A percentile compares a stretch with the other conserved stretches of the same genome.
phyloP scores from a whole-genome alignment of 108 stramenopile species.

The Seminavis robusta region DNA sequence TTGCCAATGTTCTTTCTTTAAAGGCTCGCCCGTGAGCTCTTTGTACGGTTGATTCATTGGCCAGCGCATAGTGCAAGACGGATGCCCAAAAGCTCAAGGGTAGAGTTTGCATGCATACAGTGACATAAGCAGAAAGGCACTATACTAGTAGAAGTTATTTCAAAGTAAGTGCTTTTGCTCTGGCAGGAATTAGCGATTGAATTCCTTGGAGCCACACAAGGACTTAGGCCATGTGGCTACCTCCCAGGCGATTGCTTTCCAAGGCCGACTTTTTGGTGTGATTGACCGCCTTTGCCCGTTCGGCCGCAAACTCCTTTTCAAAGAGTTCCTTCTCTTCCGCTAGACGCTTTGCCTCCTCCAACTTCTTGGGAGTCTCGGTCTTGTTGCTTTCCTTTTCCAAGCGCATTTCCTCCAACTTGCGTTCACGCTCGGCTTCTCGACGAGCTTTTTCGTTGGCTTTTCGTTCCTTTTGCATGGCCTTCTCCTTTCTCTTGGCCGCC shows the following conservation, averaged over 20 bases:
- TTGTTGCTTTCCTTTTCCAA: neutral
- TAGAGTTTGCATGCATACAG: too few relatives aligned
- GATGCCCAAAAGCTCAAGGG: too few relatives aligned
- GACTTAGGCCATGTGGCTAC: constrained; percentile 4
- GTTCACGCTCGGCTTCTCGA: constrained; percentile 5
- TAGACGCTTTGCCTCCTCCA: constrained; percentile 6
- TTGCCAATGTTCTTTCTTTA: too few relatives aligned
- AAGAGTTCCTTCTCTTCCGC: constrained; percentile 1
- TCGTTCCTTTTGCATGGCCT: constrained; percentile 10
- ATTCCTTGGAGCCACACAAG: too few relatives aligned
- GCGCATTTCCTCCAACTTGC: neutral
- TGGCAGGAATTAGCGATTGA: too few relatives aligned
- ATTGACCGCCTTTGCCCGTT: neutral
- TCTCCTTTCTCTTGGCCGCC: constrained; percentile 6
- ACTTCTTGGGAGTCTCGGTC: neutral
- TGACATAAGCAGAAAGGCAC: too few relatives aligned
- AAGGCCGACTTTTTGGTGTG: constrained; percentile 9
- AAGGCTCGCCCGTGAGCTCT: too few relatives aligned
- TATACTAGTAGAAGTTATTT: too few relatives aligned
- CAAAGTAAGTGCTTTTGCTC: too few relatives aligned
- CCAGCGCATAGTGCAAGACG: too few relatives aligned
- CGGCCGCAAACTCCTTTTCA: constrained; percentile 1
- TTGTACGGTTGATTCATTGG: too few relatives aligned
- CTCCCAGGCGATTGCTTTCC: constrained; percentile 12
- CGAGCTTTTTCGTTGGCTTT: neutral